phyloP scores from a whole-genome alignment of 2,329 filamentous ascomycete genomes.

The Ploettnerulaceae sp. region DNA sequence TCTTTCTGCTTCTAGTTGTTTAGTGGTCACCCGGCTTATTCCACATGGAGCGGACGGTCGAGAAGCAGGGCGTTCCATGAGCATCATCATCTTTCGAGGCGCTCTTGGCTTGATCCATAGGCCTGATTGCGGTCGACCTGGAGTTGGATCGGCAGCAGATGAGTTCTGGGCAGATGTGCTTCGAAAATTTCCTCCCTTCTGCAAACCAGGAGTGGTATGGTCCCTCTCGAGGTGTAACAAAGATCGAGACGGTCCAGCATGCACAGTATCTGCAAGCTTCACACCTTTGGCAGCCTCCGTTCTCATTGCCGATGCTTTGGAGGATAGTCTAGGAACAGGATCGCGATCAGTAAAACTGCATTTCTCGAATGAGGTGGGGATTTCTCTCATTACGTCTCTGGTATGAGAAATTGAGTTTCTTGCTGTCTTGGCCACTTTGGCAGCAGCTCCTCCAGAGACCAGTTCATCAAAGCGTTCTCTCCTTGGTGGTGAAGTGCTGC shows the following conservation, averaged over 20 bases:
- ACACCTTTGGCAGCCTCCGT: not conserved
- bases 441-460: not conserved
- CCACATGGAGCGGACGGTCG: constrained; percentile 8
- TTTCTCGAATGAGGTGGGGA: not conserved
- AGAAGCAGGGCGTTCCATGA: constrained; percentile 23
- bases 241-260: not conserved
- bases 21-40: not conserved
- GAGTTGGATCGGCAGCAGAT: constrained; percentile 2
- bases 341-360: constrained; percentile 5
- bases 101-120: constrained; percentile 31
- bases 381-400: not conserved
- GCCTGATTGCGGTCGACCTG: constrained; percentile 19
- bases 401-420: not conserved
- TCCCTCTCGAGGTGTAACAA: not conserved
- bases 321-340: not conserved
- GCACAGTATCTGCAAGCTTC: not conserved
- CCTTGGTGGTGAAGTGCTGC: no score
- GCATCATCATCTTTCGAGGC: constrained; percentile 32
- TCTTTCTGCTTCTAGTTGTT: not conserved
- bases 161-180: not conserved
- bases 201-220: not conserved
- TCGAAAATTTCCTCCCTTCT: not conserved
- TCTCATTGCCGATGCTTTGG: not conserved
- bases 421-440: not conserved
- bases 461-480: no score